Evolutionary conservation across 257 asterid species (phyloP).

Genomic region (Echites panduratus): DNA sequence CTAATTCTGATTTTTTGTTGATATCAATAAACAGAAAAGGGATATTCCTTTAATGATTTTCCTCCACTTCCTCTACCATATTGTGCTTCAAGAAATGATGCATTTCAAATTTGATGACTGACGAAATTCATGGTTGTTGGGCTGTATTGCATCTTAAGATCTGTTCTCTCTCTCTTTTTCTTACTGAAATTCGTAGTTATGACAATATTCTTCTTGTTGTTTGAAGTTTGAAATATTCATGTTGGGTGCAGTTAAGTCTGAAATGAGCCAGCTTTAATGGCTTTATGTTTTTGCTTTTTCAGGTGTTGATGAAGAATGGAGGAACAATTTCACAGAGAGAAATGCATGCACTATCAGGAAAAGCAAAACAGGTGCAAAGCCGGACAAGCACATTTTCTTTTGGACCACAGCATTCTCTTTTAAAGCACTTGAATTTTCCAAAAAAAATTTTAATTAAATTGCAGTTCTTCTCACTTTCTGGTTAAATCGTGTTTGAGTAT

Average conservation of each 20-base stretch:
- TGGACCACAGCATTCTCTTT: slow-evolving; percentile 53
- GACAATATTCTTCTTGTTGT: slow-evolving; percentile 17
- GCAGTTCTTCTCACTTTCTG: slow-evolving; percentile 6
- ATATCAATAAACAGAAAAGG: slow-evolving; percentile 5
- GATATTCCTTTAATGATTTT: slow-evolving; percentile 9
- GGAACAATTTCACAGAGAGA: slow-evolving; percentile 67
- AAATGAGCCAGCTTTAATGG: slow-evolving; percentile 44
- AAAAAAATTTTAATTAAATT: slow-evolving; percentile 7
- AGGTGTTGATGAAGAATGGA: slow-evolving; percentile 97
- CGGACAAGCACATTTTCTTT: slow-evolving; percentile 39
- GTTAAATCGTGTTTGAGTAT: background rate
- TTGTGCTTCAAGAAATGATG: slow-evolving; percentile 20
- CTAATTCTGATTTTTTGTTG: background rate
- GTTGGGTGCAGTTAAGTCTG: slow-evolving; percentile 38
- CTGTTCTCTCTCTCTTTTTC: slow-evolving; percentile 13
- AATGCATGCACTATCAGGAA: slow-evolving; percentile 84
- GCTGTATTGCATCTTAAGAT: slow-evolving; percentile 24
- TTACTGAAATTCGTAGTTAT: slow-evolving; percentile 22
- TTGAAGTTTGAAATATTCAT: slow-evolving; percentile 36
- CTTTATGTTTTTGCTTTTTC: slow-evolving; percentile 49
- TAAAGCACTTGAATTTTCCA: slow-evolving; percentile 11
- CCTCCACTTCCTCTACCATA: slow-evolving; percentile 5
- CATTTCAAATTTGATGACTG: slow-evolving; percentile 21
- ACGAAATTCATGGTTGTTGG: slow-evolving; percentile 18
- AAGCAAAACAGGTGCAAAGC: slow-evolving; percentile 76